Evolutionary conservation across 768 basidiomycete genomes (phyloP).

Genomic region (Termitomyces bulborhizus): DNA sequence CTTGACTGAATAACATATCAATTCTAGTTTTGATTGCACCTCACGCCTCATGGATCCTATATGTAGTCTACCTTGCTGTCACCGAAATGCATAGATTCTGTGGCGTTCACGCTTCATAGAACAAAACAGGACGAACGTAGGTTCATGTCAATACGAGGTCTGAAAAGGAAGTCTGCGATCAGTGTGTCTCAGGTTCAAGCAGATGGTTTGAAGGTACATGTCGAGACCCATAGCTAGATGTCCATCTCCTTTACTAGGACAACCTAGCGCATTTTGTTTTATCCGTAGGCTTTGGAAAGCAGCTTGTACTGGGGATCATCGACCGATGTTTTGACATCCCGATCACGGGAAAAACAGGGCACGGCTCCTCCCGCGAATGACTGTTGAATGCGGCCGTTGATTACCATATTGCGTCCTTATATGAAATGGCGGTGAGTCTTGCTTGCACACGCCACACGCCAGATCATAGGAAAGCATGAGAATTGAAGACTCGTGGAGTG

Average conservation of each 20-base stretch:
- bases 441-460: not conserved
- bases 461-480: not conserved
- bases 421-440: not conserved
- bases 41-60: conserved; percentile 10
- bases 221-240: not conserved
- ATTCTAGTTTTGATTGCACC: conserved; percentile 3
- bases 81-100: not conserved
- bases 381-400: not conserved
- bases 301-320: not conserved
- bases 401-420: not conserved
- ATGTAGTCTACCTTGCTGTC: not conserved
- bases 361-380: not conserved
- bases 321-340: not conserved
- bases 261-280: too few species aligned
- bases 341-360: not conserved
- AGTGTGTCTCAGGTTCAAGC: not conserved
- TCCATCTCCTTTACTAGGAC: not conserved
- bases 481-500: not conserved
- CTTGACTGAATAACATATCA: conserved; percentile 6
- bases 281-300: too few species aligned
- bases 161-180: not conserved
- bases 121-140: not conserved
- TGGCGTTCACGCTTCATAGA: conserved; percentile 7
- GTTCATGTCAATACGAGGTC: not conserved
- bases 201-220: not conserved